These are phyloP conservation scores for Nitzschia sp. DNA, from an alignment of 108 stramenopile genomes.

Conservation along the genomic window DNA sequence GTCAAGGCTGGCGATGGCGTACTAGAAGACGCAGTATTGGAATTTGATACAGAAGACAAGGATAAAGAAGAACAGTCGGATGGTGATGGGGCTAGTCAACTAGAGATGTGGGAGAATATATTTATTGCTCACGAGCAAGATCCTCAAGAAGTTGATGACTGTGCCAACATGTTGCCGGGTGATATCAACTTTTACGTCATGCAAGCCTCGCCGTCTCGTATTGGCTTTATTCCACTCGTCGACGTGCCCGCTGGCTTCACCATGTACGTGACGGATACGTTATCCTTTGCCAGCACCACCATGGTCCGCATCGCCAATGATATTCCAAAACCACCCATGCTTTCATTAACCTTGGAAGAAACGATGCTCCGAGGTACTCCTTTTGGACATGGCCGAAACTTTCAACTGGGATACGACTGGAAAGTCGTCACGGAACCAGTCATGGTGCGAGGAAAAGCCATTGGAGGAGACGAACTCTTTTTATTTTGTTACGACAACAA, in stretches of 20 bases:
- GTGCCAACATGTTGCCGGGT: background rate
- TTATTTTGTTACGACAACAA: constrained; percentile 18
- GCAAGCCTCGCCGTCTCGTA: background rate
- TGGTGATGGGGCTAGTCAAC: no score
- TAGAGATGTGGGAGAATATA: background rate
- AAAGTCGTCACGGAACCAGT: background rate
- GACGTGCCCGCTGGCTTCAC: constrained; percentile 3
- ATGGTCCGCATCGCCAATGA: background rate
- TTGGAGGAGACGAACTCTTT: constrained; percentile 20
- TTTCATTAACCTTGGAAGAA: background rate
- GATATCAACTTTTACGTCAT: constrained; percentile 15
- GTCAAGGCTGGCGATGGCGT: background rate
- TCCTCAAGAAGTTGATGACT: background rate
- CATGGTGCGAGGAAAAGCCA: background rate
- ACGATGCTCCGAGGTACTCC: constrained; percentile 1
- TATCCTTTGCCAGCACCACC: background rate
- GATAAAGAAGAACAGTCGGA: background rate
- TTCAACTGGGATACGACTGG: constrained; percentile 20
- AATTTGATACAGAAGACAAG: background rate
- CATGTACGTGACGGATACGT: constrained; percentile 1
- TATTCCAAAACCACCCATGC: background rate
- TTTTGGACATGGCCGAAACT: constrained; percentile 22
- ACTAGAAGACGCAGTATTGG: background rate
- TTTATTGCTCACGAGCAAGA: background rate
- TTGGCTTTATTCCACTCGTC: constrained; percentile 8